Evolutionary conservation across 225 moss, liverwort and hornwort species (phyloP).

Genomic region (Sphagnum tenellum): DNA sequence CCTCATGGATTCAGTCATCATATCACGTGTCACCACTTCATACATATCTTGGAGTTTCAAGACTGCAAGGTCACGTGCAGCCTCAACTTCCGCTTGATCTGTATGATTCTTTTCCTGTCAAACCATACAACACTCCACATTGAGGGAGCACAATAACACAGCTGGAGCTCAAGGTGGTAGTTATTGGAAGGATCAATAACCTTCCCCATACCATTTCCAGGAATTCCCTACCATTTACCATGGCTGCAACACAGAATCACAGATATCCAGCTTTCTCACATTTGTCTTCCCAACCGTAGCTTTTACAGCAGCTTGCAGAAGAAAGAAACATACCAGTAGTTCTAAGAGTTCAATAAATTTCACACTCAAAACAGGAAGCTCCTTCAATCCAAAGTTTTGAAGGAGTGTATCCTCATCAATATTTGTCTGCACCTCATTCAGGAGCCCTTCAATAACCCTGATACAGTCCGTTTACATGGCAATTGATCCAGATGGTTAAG

Average conservation of each 20-base stretch:
- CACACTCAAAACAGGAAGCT: conserved; percentile 58
- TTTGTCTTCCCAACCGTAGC: too few relatives aligned
- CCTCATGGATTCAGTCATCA: conserved; percentile 93
- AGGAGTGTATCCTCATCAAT: conserved; percentile 68
- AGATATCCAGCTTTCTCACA: too few relatives aligned
- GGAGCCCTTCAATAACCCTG: conserved; percentile 80
- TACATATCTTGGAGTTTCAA: conserved; percentile 97
- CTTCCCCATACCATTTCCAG: too few relatives aligned
- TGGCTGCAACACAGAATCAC: too few relatives aligned
- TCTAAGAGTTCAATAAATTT: conserved; percentile 89
- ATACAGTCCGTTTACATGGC: background rate
- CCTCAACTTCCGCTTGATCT: conserved; percentile 49
- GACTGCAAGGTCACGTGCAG: conserved; percentile 61
- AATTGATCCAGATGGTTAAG: too few relatives aligned
- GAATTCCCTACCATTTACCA: too few relatives aligned
- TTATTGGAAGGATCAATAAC: too few relatives aligned
- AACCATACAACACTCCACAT: background rate
- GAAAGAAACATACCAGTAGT: conserved; percentile 46
- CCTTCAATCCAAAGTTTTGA: conserved; percentile 68
- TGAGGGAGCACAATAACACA: too few relatives aligned
- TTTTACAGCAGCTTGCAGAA: too few relatives aligned
- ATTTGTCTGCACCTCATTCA: conserved; percentile 61
- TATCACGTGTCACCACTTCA: conserved; percentile 89
- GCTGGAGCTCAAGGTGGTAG: too few relatives aligned
- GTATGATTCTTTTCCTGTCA: conserved; percentile 25